Percentiles rank a stretch among this genome's conserved stretches.
Conservation (phyloP, 495 filamentous ascomycete species). For the Aspergillus homomorphus region DNA sequence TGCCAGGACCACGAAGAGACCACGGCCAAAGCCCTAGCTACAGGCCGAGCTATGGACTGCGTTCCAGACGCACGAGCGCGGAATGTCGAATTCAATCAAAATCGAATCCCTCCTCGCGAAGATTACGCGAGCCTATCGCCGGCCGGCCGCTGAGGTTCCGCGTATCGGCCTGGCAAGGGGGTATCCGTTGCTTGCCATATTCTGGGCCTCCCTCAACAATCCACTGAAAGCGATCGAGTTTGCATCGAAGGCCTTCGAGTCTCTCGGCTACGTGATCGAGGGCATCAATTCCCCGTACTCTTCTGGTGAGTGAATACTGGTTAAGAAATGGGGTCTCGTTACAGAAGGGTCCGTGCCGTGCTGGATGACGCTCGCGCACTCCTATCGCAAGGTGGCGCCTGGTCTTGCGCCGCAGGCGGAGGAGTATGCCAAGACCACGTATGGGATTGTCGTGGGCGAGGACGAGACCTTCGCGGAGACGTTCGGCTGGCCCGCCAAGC, state of each 20-base stretch:
- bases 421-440: conserved; percentile 34
- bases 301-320: conserved; percentile 20
- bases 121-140: conserved; percentile 20
- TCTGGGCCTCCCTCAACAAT: conserved; percentile 32
- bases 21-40: background rate
- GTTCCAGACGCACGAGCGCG: conserved; percentile 3
- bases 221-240: conserved; percentile 25
- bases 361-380: conserved; percentile 33
- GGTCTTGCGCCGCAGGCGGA: conserved; percentile 25
- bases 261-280: conserved; percentile 42
- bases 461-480: conserved; percentile 38
- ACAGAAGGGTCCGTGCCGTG: conserved; percentile 24
- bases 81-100: background rate
- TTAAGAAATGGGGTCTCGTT: conserved; percentile 43
- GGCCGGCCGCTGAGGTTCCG: background rate
- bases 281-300: conserved; percentile 23
- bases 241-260: conserved; percentile 29
- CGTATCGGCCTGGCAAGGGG: background rate
- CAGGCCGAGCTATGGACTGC: conserved; percentile 1
- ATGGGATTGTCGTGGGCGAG: conserved; percentile 42
- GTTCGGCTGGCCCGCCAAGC: conserved; percentile 15
- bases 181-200: conserved; percentile 24
- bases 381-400: conserved; percentile 31
- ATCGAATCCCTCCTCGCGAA: conserved; percentile 19
- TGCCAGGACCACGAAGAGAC: conserved; percentile 31